Percentiles rank a stretch among this genome's conserved stretches.
Conservation (phyloP, 108 stramenopile genomes). For the Skeletonema costatum region DNA sequence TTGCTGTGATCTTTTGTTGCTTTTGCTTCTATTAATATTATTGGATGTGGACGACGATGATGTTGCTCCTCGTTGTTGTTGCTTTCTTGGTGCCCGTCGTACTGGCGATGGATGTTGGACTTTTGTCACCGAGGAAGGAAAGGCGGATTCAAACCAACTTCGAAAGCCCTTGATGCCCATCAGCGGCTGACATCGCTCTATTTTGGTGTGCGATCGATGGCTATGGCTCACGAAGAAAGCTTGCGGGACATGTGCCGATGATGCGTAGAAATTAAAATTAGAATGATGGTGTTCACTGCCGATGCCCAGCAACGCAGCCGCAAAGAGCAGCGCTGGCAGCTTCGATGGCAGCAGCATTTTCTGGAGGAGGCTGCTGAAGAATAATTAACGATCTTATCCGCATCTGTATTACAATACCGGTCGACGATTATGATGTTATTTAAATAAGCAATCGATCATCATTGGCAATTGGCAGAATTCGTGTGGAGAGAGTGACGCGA, state of each 20-base stretch:
- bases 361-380: neutral
- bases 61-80: neutral
- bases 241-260: neutral
- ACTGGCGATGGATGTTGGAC: slow-evolving; percentile 22
- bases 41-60: neutral
- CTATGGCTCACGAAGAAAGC: neutral
- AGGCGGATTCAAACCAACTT: slow-evolving; percentile 76
- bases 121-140: slow-evolving; percentile 62
- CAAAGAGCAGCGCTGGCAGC: neutral
- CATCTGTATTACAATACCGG: too few relatives aligned
- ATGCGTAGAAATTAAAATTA: neutral
- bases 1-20: neutral
- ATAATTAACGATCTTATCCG: neutral
- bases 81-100: neutral
- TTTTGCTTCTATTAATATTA: neutral
- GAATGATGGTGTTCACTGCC: too few relatives aligned
- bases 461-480: too few relatives aligned
- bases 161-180: slow-evolving; percentile 84
- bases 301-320: neutral
- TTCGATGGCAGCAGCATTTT: neutral
- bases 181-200: slow-evolving; percentile 23
- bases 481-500: too few relatives aligned
- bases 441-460: too few relatives aligned
- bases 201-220: neutral
- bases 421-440: too few relatives aligned